Base-by-base conservation (phyloP, 371 early-diverging fungal species). In the Paraphysoderma sedebokerense region DNA sequence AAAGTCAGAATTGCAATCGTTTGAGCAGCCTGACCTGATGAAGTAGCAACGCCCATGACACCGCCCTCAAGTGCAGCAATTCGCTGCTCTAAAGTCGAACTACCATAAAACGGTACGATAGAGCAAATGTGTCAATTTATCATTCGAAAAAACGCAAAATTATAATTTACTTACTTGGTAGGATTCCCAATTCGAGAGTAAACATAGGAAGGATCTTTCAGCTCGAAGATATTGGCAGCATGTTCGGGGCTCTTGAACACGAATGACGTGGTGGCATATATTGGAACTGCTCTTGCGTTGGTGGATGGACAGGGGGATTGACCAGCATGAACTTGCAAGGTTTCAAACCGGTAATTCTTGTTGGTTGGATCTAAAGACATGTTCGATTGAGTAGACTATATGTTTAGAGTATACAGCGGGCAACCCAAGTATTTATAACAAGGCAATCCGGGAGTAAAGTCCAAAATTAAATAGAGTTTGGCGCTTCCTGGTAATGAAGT, bases 251-350 rank as follows among this genome's bases (percentile, higher is more conserved):
- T 60, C 53, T 82, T 72, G 59, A 90, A 87, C 12, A 76, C 76
- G 57, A 59, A 90, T 12, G 83, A 83, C 15, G 83, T 63, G 5
- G 85, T 75, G 6, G 86, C 84, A 60, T 87, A 91, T 53, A 91
- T 89, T 19, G 92, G 92, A 0, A 79, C 77, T 3, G 90, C 92
- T 7, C 85, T 71, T n/a, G 90, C 72, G 35, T 79, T 72, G 46
- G 85, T 87, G 5, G 76, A 50, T 50, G 77, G 79, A n/a, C n/a
- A n/a, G 47, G 62, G 61, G 0, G 24, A 48, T 24, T 86, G 85
- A 19, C 90, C 91, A 38, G 86, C 87, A 55, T 91, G 92, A n/a
- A 91, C 60, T 58, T 90, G 90, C 24, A 89, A 74, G 13, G 91
- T 90, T 50, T 90, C 88, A 57, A 89, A 86, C 50, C 47, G 53